Percentiles rank a stretch among this genome's conserved stretches.
Conservation (phyloP, 73 alveolate species). For the Paramecium pentaurelia region DNA sequence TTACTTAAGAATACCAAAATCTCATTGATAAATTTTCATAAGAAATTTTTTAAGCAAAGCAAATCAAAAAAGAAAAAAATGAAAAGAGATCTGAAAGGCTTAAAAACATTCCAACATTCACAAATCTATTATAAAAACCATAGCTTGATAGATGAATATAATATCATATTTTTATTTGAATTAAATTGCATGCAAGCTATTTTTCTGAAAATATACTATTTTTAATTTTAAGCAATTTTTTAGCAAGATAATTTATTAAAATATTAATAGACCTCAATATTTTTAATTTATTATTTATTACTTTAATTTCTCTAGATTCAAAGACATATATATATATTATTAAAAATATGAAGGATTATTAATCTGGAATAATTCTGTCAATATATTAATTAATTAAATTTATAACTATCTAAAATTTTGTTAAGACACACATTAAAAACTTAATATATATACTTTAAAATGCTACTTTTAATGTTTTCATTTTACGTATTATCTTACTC, state of each 20-base stretch:
- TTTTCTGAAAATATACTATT: not conserved
- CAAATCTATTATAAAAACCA: not conserved
- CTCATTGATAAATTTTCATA: not conserved
- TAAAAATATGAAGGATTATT: too few species aligned
- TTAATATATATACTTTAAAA: too few species aligned
- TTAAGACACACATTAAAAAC: too few species aligned
- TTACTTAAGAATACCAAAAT: not conserved
- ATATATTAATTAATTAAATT: too few species aligned
- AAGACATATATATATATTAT: too few species aligned
- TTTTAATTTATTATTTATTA: too few species aligned
- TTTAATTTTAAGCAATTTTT: not conserved
- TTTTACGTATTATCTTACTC: too few species aligned
- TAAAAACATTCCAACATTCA: not conserved
- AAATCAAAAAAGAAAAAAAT: not conserved
- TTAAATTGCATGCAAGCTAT: not conserved
- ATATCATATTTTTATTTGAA: not conserved
- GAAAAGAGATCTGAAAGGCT: not conserved
- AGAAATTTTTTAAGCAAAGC: not conserved
- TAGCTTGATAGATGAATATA: not conserved
- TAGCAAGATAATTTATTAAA: not conserved
- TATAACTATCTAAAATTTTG: too few species aligned
- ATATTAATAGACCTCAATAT: not conserved
- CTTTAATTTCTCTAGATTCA: not conserved
- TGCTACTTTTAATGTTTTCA: too few species aligned
- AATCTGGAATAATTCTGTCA: too few species aligned